A percentile compares a stretch with the other conserved stretches of the same genome.
These are phyloP conservation scores for Cladophialophora bantiana DNA, from an alignment of 2,329 filamentous ascomycete species.

Conservation along the genomic window DNA sequence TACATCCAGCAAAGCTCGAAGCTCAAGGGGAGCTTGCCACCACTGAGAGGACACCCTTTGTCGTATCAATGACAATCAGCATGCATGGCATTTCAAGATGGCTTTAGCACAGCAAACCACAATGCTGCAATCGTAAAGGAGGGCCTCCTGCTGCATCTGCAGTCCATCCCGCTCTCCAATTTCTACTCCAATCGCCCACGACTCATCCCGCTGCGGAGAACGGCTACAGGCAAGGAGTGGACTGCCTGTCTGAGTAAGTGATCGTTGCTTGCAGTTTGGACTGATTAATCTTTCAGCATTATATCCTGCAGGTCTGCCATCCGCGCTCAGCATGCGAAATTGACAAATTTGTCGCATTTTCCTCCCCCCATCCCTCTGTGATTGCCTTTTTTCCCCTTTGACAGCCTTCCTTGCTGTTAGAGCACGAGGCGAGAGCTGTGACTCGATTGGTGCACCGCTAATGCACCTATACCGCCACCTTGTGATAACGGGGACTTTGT, in stretches of 20 bases:
- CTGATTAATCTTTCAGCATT: not conserved
- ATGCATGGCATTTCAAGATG: conserved; percentile 9
- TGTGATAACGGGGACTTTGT: not conserved
- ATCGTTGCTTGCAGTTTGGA: conserved; percentile 10
- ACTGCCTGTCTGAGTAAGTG: conserved; percentile 18
- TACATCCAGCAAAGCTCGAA: not conserved
- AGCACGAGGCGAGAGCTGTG: conserved; percentile 4
- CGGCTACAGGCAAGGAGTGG: conserved; percentile 1
- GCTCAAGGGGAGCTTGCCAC: not conserved
- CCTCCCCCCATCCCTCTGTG: conserved; percentile 5
- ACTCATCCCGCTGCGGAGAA: conserved; percentile 17
- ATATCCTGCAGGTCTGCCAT: conserved; percentile 8
- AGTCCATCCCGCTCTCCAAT: conserved; percentile 16
- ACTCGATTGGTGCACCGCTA: not conserved
- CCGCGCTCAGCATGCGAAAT: conserved; percentile 8
- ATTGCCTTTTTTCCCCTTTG: not conserved
- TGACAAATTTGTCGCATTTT: conserved; percentile 8
- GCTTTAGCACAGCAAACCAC: conserved; percentile 6
- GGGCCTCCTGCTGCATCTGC: conserved; percentile 8
- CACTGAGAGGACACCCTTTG: conserved; percentile 4
- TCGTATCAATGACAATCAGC: conserved; percentile 21
- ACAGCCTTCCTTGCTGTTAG: not conserved
- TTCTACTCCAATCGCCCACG: conserved; percentile 7
- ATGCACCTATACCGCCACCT: not conserved
- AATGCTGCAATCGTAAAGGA: not conserved